Evolutionary conservation across 192 early-diverging fungal genomes (phyloP).

Genomic region (Entrophospora sp.): DNA sequence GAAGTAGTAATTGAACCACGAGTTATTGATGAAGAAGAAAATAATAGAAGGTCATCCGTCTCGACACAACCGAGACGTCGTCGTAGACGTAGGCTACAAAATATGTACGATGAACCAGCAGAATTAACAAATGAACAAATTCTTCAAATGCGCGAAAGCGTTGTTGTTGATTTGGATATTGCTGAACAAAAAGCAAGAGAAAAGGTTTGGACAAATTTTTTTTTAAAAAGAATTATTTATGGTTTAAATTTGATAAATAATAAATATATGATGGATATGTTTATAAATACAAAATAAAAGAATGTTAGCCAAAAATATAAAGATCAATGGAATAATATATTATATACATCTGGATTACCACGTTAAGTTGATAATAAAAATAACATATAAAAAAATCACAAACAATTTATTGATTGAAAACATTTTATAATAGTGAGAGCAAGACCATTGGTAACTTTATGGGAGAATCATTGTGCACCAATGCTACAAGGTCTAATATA

Average conservation of each 20-base stretch:
- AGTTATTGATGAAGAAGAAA: background rate
- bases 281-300: background rate
- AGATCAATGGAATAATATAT: background rate
- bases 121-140: conserved; percentile 15
- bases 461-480: conserved; percentile 11
- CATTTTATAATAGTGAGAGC: background rate
- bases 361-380: background rate
- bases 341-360: conserved; percentile 1
- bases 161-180: background rate
- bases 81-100: background rate
- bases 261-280: background rate
- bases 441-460: background rate
- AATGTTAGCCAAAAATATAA: background rate
- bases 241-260: background rate
- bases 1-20: background rate
- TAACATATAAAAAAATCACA: background rate
- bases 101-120: conserved; percentile 3
- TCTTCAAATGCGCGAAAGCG: conserved; percentile 2
- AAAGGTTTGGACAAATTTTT: conserved; percentile 1
- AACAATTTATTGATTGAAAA: background rate
- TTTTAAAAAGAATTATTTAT: background rate
- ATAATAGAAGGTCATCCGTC: background rate
- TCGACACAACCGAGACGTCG: background rate
- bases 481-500: conserved; percentile 16
- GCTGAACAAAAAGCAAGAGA: background rate